These are phyloP conservation scores for Geoglossum cookeanum DNA, from an alignment of 2,329 filamentous ascomycete genomes.

Conservation along the genomic window DNA sequence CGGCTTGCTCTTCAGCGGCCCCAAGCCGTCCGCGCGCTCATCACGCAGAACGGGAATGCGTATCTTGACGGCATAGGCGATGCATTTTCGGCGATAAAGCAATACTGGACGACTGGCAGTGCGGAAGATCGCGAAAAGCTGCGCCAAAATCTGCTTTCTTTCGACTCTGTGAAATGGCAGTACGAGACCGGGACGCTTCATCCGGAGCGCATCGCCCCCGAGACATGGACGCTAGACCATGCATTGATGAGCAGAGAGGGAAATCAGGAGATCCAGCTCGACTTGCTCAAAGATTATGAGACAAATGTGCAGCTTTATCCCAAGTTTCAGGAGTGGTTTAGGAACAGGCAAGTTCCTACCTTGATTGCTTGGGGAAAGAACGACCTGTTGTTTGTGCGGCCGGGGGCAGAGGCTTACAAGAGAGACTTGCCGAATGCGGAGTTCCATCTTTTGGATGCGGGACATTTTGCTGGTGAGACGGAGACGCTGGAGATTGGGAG, in stretches of 20 bases:
- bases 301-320: slow-evolving; percentile 36
- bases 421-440: slow-evolving; percentile 29
- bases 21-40: slow-evolving; percentile 30
- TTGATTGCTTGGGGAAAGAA: slow-evolving; percentile 40
- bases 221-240: slow-evolving; percentile 31
- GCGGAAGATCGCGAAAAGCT: slow-evolving; percentile 21
- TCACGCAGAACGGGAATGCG: slow-evolving; percentile 42
- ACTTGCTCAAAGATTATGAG: slow-evolving; percentile 37
- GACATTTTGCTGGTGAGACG: slow-evolving; percentile 34
- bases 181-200: slow-evolving; percentile 24
- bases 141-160: slow-evolving; percentile 17
- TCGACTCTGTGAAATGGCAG: slow-evolving; percentile 25
- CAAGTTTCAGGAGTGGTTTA: slow-evolving; percentile 35
- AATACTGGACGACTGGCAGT: slow-evolving; percentile 26
- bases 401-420: slow-evolving; percentile 35
- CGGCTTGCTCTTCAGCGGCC: slow-evolving; percentile 32
- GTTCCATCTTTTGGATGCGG: slow-evolving; percentile 32
- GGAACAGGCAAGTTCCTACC: slow-evolving; percentile 30
- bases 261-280: slow-evolving; percentile 34
- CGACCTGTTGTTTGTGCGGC: slow-evolving; percentile 30
- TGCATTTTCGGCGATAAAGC: slow-evolving; percentile 30
- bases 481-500: slow-evolving; percentile 8
- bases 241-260: slow-evolving; percentile 30
- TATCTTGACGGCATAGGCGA: slow-evolving; percentile 35
- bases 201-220: slow-evolving; percentile 22